Evolutionary conservation across 2,329 filamentous ascomycete genomes (phyloP).

Genomic region (Neurospora sp.): DNA sequence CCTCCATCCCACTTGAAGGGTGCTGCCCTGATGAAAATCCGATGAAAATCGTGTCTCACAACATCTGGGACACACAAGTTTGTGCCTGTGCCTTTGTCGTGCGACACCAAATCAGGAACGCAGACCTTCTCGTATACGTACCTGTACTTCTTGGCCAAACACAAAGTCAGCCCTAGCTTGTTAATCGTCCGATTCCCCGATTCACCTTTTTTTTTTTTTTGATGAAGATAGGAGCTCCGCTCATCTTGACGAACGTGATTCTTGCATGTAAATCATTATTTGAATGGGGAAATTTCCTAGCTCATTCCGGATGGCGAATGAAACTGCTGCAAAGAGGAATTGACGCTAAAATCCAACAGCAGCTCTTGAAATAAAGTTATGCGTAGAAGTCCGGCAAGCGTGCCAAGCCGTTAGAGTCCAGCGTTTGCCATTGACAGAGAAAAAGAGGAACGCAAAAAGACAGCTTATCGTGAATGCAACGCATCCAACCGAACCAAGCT

Average conservation of each 20-base stretch:
- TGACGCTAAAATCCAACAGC: background rate
- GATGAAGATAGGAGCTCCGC: background rate
- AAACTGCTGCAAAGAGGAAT: background rate
- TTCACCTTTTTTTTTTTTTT: background rate
- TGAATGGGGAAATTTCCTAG: background rate
- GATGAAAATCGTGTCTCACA: background rate
- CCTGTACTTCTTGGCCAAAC: background rate
- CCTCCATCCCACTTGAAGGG: background rate
- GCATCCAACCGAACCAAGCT: background rate
- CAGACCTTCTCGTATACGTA: background rate
- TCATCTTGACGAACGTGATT: background rate
- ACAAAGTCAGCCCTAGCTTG: background rate
- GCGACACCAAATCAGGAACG: background rate
- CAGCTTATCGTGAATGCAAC: background rate
- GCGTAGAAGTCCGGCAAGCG: background rate
- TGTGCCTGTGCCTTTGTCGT: background rate
- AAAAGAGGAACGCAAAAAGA: background rate
- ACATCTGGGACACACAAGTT: background rate
- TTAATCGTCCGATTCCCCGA: background rate
- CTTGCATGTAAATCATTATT: background rate
- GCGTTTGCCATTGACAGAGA: background rate
- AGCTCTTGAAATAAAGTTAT: background rate
- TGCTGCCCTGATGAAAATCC: background rate
- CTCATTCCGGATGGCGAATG: background rate
- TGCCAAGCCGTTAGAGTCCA: background rate